These are phyloP conservation scores for Candida morakotiae DNA, from an alignment of 805 yeast species.

Conservation along the genomic window DNA sequence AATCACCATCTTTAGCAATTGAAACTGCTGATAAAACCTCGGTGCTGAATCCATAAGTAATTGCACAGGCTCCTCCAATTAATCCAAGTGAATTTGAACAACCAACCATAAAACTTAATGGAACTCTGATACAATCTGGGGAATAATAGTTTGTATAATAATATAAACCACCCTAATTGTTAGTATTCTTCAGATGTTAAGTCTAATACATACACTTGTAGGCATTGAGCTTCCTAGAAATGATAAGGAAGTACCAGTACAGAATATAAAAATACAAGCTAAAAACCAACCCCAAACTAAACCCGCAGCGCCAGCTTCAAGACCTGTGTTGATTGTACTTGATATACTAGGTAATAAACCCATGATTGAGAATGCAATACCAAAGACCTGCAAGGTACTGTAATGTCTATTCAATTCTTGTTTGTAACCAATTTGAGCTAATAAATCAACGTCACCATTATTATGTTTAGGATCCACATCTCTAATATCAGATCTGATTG, in stretches of 20 bases:
- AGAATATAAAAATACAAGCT: constrained; percentile 50
- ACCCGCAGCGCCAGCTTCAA: constrained; percentile 61
- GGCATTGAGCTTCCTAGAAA: constrained; percentile 66
- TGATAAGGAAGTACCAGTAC: constrained; percentile 56
- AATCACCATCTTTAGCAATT: constrained; percentile 49
- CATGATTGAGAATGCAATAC: constrained; percentile 68
- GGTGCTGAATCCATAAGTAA: constrained; percentile 61
- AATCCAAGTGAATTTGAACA: constrained; percentile 62
- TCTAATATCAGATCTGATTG: constrained; percentile 14
- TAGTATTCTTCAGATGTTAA: not conserved
- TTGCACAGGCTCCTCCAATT: constrained; percentile 60
- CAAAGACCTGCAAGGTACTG: constrained; percentile 58
- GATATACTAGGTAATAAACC: constrained; percentile 60
- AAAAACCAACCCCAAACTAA: constrained; percentile 70
- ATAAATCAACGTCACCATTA: constrained; percentile 11
- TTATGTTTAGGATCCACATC: constrained; percentile 11
- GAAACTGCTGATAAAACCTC: constrained; percentile 58
- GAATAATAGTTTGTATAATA: constrained; percentile 47
- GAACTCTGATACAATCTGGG: constrained; percentile 45
- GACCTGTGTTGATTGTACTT: constrained; percentile 46
- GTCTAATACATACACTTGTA: constrained; percentile 34
- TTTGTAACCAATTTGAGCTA: constrained; percentile 59
- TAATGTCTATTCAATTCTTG: constrained; percentile 61
- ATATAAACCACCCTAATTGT: constrained; percentile 56
- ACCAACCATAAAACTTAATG: constrained; percentile 58